Base-by-base conservation (phyloP, 2,329 filamentous ascomycete genomes). In the Neobulgaria alba region DNA sequence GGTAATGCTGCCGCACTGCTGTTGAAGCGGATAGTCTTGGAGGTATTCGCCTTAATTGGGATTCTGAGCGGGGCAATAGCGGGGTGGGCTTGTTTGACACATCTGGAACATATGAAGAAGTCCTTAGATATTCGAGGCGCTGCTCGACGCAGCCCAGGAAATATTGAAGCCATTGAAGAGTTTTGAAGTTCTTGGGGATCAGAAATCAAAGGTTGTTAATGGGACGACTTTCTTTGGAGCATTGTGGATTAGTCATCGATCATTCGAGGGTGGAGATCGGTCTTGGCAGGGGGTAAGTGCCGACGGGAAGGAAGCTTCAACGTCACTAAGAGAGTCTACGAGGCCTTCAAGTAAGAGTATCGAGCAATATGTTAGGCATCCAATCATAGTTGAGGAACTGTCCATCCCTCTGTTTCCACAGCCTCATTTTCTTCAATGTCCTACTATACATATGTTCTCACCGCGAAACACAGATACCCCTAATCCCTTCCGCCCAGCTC, bases 401-500 rank as follows among this genome's bases (percentile, higher is more conserved):
- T n/a, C n/a, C n/a, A n/a, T n/a, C n/a, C n/a, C n/a, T n/a, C n/a
- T n/a, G n/a, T n/a, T n/a, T n/a, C n/a, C n/a, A n/a, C n/a, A n/a
- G n/a, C n/a, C n/a, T n/a, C n/a, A n/a, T n/a, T 12, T 7, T 26
- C 23, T 12, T 26, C 10, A 32, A 32, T 14, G 14, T 16, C 30
- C 30, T n/a, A 8, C 8, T 29, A 29, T 33, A 14, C 30, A 14
- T 20, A 57, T 57, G 51, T 57, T 58, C 45, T 57, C 55, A 34
- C 46, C 51, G 14, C 47, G 51, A 29, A 54, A 58, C 32, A 58
- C 50, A 30, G 52, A 57, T 36, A 46, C 48, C 23, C 49, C 49
- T 4, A 58, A 57, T 52, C 56, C 57, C 29, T 64, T 65, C 49
- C 57, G 60, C 42, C 62, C 63, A 4, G 60, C 63, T 14, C 49